Conservation (phyloP, 306 rosid species). For the Cyamopsis tetragonoloba region DNA sequence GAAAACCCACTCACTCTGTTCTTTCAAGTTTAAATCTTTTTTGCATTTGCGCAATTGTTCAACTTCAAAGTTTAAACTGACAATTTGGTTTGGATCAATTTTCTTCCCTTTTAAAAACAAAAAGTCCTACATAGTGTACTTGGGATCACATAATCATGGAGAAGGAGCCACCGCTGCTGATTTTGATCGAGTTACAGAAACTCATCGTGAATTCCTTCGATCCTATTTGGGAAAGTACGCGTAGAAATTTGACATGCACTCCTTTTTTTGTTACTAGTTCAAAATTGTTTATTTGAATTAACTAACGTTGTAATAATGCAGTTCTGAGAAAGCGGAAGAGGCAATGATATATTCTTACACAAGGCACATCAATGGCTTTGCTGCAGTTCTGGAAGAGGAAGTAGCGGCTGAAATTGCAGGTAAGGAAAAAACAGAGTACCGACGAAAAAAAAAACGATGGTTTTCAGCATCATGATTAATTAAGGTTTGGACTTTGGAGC, state of each 20-base stretch:
- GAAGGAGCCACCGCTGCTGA: slow-evolving; percentile 38
- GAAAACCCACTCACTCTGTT: background rate
- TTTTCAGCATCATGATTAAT: background rate
- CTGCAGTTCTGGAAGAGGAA: slow-evolving; percentile 46
- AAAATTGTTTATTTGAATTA: background rate
- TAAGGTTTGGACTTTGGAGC: background rate
- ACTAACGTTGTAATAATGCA: slow-evolving; percentile 6
- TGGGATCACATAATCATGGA: slow-evolving; percentile 71
- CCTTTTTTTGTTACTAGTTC: background rate
- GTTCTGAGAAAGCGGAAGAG: slow-evolving; percentile 44
- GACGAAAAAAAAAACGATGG: background rate
- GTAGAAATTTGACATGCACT: background rate
- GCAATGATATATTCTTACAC: slow-evolving; percentile 60
- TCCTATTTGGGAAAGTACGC: slow-evolving; percentile 34
- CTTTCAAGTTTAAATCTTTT: slow-evolving; percentile 10
- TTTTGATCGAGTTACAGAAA: slow-evolving; percentile 42
- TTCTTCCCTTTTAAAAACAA: background rate
- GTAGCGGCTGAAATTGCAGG: slow-evolving; percentile 28
- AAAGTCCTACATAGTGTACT: slow-evolving; percentile 66
- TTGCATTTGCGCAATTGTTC: background rate
- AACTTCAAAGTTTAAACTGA: background rate
- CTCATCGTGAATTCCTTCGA: slow-evolving; percentile 51
- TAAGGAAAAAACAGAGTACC: background rate
- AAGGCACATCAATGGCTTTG: slow-evolving; percentile 55
- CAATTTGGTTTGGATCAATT: background rate